These are phyloP conservation scores for Barbatosphaeria neglecta DNA, from an alignment of 495 filamentous ascomycete species.

Conservation along the genomic window DNA sequence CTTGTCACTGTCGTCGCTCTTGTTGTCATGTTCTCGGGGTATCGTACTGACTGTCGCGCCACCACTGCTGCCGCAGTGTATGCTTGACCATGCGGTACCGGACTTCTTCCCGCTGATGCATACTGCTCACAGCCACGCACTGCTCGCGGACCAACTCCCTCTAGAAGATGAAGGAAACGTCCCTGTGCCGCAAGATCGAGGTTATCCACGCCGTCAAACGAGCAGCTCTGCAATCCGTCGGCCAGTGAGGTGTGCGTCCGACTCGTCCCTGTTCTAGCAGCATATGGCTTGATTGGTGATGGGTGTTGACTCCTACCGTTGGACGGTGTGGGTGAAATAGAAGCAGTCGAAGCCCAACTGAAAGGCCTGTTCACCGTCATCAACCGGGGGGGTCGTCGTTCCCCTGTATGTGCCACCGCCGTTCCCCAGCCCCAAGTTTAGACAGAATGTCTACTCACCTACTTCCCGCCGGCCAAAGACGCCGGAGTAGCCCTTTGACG, in stretches of 20 bases:
- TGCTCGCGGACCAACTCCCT: constrained; percentile 9
- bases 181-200: constrained; percentile 13
- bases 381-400: constrained; percentile 5
- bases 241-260: constrained; percentile 8
- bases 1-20: no score
- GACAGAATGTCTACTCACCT: no score
- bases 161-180: constrained; percentile 12
- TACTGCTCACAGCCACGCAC: constrained; percentile 10
- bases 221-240: constrained; percentile 6
- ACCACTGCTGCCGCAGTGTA: neutral
- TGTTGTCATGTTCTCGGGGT: neutral
- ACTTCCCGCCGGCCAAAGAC: no score
- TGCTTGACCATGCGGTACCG: constrained; percentile 5
- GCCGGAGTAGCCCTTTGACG: constrained; percentile 5
- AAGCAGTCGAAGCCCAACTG: constrained; percentile 10
- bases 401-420: neutral
- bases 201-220: constrained; percentile 10
- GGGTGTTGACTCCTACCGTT: neutral
- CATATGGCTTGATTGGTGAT: no score
- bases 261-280: neutral
- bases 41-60: neutral
- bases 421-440: no score
- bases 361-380: constrained; percentile 12
- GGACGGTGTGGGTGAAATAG: constrained; percentile 10
- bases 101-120: constrained; percentile 7